Evolutionary conservation across 495 filamentous ascomycete species (phyloP), one percentile per base, ranked within the genome.

Genomic region (Echria macrotheca): DNA sequence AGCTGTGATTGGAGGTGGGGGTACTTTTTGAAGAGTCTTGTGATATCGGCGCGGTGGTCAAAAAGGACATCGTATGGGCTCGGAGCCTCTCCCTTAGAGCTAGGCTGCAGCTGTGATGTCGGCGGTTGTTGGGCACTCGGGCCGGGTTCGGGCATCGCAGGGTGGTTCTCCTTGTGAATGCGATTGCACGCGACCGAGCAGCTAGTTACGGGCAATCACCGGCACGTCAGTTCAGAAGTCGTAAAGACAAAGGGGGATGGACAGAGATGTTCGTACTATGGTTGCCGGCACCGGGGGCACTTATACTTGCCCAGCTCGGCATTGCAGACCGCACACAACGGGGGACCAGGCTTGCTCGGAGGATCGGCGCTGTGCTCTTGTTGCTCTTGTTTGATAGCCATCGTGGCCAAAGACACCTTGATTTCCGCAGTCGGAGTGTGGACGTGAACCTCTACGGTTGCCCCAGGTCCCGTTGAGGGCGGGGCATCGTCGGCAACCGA

Each of bases 111-210:
- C n/a, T n/a, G n/a, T n/a, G n/a, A n/a, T 52, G 18, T 49, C 24
- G 24, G 18, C 47, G 22, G 40, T 33, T 35, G 51, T 23, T 47
- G 49, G 21, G 26, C 48, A 36, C 53, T 47, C 32, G 63, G 55
- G n/a, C n/a, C n/a, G n/a, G n/a, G n/a, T n/a, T n/a, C n/a, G n/a
- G n/a, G n/a, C n/a, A n/a, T n/a, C n/a, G n/a, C n/a, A 17, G 63
- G 46, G 49, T 75, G 67, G 48, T 57, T 72, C 24, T 67, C 56
- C 54, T 78, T 83, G 68, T 89, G 85, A 22, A 72, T 64, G 53
- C 77, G 79, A 47, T 77, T 84, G 64, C 85, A 89, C 19, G 74
- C 66, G 37, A 86, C 71, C 1, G 84, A 88, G 56, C 85, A 89
- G 58, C 85, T 89, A 31, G 23, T 39, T 37, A 19, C 15, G 29